Percentiles rank a stretch among this genome's conserved stretches.
Conservation (phyloP, 108 stramenopile species). For the Bacterosira constricta region DNA sequence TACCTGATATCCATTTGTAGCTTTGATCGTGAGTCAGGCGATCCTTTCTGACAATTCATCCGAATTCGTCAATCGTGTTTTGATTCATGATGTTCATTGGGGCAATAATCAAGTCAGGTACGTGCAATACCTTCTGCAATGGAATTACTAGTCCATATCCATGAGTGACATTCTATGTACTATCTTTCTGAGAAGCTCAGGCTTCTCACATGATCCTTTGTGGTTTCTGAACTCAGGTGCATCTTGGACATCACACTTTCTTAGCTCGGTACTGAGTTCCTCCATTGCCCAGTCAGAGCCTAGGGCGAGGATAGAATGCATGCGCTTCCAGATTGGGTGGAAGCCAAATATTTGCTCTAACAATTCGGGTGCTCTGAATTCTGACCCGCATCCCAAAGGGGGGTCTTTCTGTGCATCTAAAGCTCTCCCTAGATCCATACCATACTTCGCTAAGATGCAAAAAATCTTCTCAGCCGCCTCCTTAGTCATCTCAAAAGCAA, state of each 20-base stretch:
- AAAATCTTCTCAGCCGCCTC: neutral
- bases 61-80: slow-evolving; percentile 9
- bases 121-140: neutral
- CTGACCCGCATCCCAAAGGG: neutral
- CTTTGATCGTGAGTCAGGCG: slow-evolving; percentile 24
- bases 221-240: neutral
- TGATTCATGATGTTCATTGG: slow-evolving; percentile 17
- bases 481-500: neutral
- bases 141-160: neutral
- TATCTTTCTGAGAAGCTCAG: neutral
- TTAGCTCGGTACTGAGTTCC: neutral
- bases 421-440: neutral
- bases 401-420: neutral
- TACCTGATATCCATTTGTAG: slow-evolving; percentile 1
- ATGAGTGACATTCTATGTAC: too few species aligned
- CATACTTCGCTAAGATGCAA: neutral
- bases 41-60: slow-evolving; percentile 4
- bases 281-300: neutral
- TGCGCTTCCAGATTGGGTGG: neutral
- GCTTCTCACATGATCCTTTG: neutral
- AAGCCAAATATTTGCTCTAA: neutral
- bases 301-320: neutral
- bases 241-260: neutral
- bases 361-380: neutral
- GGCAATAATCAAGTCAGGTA: neutral